Conservation (phyloP, 2,329 filamentous ascomycete genomes). For the Colletotrichum agaves region DNA sequence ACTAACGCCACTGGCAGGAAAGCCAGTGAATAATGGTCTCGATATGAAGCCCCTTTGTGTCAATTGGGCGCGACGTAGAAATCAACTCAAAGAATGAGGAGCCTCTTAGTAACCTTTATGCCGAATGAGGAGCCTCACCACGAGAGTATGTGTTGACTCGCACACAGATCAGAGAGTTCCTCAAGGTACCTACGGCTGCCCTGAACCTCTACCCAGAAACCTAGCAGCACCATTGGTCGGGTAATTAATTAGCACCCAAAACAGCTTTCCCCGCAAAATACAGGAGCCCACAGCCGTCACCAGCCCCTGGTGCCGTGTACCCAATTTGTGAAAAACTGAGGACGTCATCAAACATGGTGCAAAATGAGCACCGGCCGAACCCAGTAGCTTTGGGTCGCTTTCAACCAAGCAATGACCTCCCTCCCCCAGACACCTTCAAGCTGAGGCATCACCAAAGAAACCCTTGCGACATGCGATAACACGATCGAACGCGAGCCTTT, state of each 20-base stretch:
- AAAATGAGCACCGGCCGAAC: conserved; percentile 32
- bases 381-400: conserved; percentile 29
- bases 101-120: too few relatives aligned
- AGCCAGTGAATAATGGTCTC: too few relatives aligned
- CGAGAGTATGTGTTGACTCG: background rate
- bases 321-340: conserved; percentile 36
- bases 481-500: background rate
- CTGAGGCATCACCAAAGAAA: conserved; percentile 5
- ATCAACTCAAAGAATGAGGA: too few relatives aligned
- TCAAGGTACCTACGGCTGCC: background rate
- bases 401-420: conserved; percentile 31
- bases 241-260: conserved; percentile 36
- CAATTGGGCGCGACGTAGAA: too few relatives aligned
- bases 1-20: too few relatives aligned
- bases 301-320: conserved; percentile 5
- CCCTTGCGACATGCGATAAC: conserved; percentile 33
- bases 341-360: conserved; percentile 37
- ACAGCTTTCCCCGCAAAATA: conserved; percentile 38
- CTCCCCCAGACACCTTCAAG: conserved; percentile 20
- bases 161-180: too few relatives aligned
- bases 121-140: background rate
- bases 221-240: conserved; percentile 21
- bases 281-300: conserved; percentile 28
- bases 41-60: too few relatives aligned
- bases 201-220: conserved; percentile 8